These are phyloP conservation scores for Selaginella tamariscina DNA, from an alignment of 75 land plant species.

Conservation along the genomic window DNA sequence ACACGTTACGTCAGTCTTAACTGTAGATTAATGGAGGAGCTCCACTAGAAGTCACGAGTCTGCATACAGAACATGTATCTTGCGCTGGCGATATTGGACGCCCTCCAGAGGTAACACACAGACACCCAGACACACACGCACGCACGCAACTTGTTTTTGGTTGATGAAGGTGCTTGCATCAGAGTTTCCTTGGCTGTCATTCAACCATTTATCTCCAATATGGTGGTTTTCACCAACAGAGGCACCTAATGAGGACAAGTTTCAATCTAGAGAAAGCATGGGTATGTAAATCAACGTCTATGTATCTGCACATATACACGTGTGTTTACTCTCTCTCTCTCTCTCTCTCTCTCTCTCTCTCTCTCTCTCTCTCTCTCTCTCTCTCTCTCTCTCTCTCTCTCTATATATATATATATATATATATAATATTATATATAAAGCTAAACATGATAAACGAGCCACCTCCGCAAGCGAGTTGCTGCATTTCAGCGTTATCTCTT, in stretches of 20 bases:
- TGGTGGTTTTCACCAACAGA: slow-evolving; percentile 30
- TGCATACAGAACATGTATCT: slow-evolving; percentile 29
- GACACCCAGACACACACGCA: not conserved
- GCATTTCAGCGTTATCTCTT: slow-evolving; percentile 22
- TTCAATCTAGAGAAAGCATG: slow-evolving; percentile 26
- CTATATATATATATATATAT: no score
- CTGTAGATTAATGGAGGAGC: no score
- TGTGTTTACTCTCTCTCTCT: not conserved
- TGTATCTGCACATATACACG: no score
- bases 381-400: no score
- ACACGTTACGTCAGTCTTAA: no score
- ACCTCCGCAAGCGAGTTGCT: slow-evolving; percentile 30
- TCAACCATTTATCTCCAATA: slow-evolving; percentile 16
- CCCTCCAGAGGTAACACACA: slow-evolving; percentile 18
- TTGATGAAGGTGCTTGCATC: slow-evolving; percentile 24
- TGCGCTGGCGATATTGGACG: slow-evolving; percentile 30
- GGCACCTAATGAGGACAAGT: slow-evolving; percentile 21
- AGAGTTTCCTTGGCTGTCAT: slow-evolving; percentile 34
- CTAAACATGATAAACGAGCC: slow-evolving; percentile 15
- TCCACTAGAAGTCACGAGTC: slow-evolving; percentile 22
- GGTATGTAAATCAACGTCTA: no score
- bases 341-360: not conserved
- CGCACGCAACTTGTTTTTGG: not conserved
- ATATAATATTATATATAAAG: not conserved
- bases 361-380: not conserved